Conservation (phyloP, 345 rosid species). For the Punica granatum region DNA sequence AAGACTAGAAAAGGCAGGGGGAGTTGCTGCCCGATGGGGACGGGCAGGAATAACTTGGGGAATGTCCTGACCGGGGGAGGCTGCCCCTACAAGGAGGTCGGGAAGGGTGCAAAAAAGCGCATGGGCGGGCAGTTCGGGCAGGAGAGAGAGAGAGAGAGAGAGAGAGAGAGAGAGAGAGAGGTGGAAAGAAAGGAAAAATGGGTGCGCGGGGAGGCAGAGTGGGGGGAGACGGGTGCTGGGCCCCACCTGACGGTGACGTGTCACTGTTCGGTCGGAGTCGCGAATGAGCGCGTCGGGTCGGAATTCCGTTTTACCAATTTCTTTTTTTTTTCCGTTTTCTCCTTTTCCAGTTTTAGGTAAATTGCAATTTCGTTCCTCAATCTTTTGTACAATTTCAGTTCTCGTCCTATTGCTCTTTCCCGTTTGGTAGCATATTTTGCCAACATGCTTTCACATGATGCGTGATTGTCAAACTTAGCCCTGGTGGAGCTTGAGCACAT, state of each 20-base stretch:
- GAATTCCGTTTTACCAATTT: background rate
- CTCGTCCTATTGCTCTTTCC: background rate
- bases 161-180: constrained; percentile 10
- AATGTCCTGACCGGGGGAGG: background rate
- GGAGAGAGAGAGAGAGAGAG: background rate
- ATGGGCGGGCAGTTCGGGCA: constrained; percentile 22
- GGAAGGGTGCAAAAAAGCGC: background rate
- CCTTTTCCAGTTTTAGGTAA: too few relatives aligned
- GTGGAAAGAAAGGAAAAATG: too few relatives aligned
- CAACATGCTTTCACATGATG: too few relatives aligned
- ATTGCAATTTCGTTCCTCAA: background rate
- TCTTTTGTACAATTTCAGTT: background rate
- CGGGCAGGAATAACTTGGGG: constrained; percentile 11
- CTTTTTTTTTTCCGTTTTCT: background rate
- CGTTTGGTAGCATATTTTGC: too few relatives aligned
- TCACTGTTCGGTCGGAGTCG: constrained; percentile 14
- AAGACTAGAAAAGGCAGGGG: constrained; percentile 12
- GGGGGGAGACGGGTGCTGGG: background rate
- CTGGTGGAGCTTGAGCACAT: too few relatives aligned
- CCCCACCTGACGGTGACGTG: constrained; percentile 32
- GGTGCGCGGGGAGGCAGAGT: constrained; percentile 12
- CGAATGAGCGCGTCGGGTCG: constrained; percentile 7
- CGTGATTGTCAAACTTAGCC: too few relatives aligned
- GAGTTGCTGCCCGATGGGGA: constrained; percentile 18
- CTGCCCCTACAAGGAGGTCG: constrained; percentile 5